A percentile compares a stretch with the other conserved stretches of the same genome.
Conservation (phyloP, 441 rosid species). For the Pelargonium cotyledonis region DNA sequence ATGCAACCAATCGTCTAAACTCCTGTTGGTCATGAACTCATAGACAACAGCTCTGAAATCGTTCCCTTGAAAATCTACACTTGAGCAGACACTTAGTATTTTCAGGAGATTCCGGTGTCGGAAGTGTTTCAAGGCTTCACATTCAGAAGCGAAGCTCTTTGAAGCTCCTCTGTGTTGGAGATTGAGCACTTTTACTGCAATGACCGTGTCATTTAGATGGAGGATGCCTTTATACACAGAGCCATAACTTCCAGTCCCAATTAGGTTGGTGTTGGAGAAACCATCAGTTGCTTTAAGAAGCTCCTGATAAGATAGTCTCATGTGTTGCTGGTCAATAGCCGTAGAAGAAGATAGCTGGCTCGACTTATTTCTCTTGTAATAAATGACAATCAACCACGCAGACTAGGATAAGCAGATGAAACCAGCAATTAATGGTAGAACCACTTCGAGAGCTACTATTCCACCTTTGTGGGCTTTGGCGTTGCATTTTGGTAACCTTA, state of each 20-base stretch:
- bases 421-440: conserved; percentile 1
- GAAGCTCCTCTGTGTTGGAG: conserved; percentile 20
- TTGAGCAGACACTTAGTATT: not conserved
- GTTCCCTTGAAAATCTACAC: conserved; percentile 10
- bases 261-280: conserved; percentile 19
- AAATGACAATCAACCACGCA: not conserved
- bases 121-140: conserved; percentile 1
- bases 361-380: not conserved
- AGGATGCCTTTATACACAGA: conserved; percentile 23
- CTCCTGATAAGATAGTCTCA: conserved; percentile 18
- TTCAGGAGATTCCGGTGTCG: conserved; percentile 11
- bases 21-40: not conserved
- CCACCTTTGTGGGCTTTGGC: not conserved
- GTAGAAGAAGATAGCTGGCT: not conserved
- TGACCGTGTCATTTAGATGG: not conserved
- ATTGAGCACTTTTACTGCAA: conserved; percentile 23
- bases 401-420: not conserved
- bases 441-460: not conserved
- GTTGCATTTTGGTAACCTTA: conserved; percentile 17
- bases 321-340: not conserved
- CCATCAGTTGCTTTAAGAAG: conserved; percentile 17
- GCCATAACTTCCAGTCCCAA: conserved; percentile 18
- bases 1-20: not conserved
- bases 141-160: conserved; percentile 20
- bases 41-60: not conserved